phyloP scores from a whole-genome alignment of 768 basidiomycete genomes.

The Termitomyces sp. region DNA sequence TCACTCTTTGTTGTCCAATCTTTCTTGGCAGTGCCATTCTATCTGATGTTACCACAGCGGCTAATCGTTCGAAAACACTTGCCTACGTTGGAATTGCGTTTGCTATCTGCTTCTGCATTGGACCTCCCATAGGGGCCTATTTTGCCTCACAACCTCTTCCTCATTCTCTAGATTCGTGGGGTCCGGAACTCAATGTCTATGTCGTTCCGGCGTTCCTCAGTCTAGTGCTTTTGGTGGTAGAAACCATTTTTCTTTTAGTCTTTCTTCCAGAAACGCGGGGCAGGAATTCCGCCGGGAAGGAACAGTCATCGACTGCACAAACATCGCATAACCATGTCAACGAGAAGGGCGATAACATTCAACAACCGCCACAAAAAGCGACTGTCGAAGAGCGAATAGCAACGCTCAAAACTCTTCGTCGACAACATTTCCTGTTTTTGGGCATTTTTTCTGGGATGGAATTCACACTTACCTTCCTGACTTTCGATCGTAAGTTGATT shows the following conservation, averaged over 20 bases:
- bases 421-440: constrained; percentile 82
- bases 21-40: constrained; percentile 71
- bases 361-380: constrained; percentile 25
- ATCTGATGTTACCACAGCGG: constrained; percentile 82
- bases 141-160: constrained; percentile 87
- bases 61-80: constrained; percentile 79
- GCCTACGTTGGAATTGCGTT: constrained; percentile 96
- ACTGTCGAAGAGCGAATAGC: constrained; percentile 48
- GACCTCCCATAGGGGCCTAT: constrained; percentile 94
- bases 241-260: constrained; percentile 74
- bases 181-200: constrained; percentile 80
- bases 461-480: constrained; percentile 95
- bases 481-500: constrained; percentile 71
- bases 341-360: constrained; percentile 14
- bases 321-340: neutral
- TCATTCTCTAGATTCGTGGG: constrained; percentile 47
- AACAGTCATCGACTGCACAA: constrained; percentile 15
- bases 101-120: constrained; percentile 89
- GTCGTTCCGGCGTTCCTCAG: constrained; percentile 87
- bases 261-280: constrained; percentile 86
- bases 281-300: constrained; percentile 25
- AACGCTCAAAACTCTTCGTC: constrained; percentile 56
- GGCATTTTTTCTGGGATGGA: constrained; percentile 93
- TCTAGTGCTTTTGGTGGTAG: constrained; percentile 67
- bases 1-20: neutral